Evolutionary conservation across 495 filamentous ascomycete genomes (phyloP).

Genomic region (Podospora sp.): DNA sequence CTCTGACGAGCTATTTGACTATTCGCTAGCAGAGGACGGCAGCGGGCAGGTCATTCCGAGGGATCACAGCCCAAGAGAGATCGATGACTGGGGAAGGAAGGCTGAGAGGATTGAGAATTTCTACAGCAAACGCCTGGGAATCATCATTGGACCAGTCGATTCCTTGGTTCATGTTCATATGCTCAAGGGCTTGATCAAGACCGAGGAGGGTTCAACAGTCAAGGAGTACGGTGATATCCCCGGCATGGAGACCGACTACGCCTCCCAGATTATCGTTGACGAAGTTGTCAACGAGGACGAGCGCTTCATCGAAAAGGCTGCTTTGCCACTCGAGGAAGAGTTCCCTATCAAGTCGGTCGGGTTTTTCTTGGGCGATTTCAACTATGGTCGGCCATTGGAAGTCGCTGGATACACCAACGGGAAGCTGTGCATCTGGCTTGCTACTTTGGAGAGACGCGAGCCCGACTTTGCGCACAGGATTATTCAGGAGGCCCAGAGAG

Average conservation of each 20-base stretch:
- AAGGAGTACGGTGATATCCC: conserved; percentile 93
- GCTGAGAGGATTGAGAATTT: conserved; percentile 77
- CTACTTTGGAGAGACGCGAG: conserved; percentile 66
- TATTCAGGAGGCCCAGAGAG: conserved; percentile 64
- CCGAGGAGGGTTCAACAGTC: conserved; percentile 83
- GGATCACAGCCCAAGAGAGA: conserved; percentile 76
- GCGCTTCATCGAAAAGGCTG: conserved; percentile 86
- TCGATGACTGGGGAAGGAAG: conserved; percentile 82
- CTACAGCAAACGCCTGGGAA: conserved; percentile 88
- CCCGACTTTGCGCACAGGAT: conserved; percentile 78
- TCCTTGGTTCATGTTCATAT: conserved; percentile 89
- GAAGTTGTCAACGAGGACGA: conserved; percentile 89
- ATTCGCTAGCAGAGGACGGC: conserved; percentile 60
- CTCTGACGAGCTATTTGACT: conserved; percentile 93
- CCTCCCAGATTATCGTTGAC: conserved; percentile 86
- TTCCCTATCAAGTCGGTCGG: conserved; percentile 79
- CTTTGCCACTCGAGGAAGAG: conserved; percentile 86
- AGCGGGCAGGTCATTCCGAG: conserved; percentile 64
- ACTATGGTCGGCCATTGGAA: conserved; percentile 86
- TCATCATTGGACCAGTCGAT: conserved; percentile 84
- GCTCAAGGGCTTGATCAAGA: conserved; percentile 87
- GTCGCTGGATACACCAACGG: conserved; percentile 73
- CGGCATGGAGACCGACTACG: conserved; percentile 89
- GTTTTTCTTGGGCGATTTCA: conserved; percentile 96
- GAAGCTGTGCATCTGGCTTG: conserved; percentile 76